phyloP scores from a whole-genome alignment of 352 stramenopile species.

The Pythium aristosporum region DNA sequence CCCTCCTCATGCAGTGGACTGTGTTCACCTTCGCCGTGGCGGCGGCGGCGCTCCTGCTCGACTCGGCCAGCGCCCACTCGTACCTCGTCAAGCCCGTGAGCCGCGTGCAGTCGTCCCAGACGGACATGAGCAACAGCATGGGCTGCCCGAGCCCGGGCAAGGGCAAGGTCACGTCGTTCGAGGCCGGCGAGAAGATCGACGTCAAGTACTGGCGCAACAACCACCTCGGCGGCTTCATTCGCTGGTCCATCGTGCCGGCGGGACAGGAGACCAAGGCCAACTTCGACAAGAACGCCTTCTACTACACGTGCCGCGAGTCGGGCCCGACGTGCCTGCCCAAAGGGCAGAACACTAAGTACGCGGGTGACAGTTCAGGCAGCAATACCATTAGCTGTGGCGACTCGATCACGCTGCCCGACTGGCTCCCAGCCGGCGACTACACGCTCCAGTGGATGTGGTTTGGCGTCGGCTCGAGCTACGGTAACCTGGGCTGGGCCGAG shows the following conservation, averaged over 20 bases:
- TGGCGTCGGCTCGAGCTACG: constrained; percentile 17
- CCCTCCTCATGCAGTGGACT: background rate
- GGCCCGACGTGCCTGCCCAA: constrained; percentile 21
- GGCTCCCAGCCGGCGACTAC: constrained; percentile 21
- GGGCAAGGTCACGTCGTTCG: constrained; percentile 22
- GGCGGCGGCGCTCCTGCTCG: background rate
- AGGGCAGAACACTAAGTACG: constrained; percentile 14
- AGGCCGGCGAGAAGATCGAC: constrained; percentile 23
- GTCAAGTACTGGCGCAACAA: constrained; percentile 35
- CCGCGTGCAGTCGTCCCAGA: constrained; percentile 5
- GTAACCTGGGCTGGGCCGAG: constrained; percentile 20
- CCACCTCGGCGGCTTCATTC: constrained; percentile 35
- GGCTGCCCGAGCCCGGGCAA: constrained; percentile 21
- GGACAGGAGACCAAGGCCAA: constrained; percentile 25
- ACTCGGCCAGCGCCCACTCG: background rate
- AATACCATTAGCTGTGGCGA: constrained; percentile 24
- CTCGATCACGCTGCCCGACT: constrained; percentile 22
- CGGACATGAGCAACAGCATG: constrained; percentile 7
- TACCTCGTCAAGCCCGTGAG: constrained; percentile 16
- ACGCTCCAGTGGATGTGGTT: constrained; percentile 26
- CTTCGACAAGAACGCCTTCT: constrained; percentile 30
- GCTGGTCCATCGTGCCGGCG: constrained; percentile 24
- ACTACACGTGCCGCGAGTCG: constrained; percentile 34
- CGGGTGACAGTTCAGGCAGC: constrained; percentile 14
- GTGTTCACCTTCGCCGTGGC: background rate